Percentiles rank a stretch among this genome's conserved stretches.
phyloP scores from a whole-genome alignment of 768 basidiomycete genomes.

The Lentinula sp. region DNA sequence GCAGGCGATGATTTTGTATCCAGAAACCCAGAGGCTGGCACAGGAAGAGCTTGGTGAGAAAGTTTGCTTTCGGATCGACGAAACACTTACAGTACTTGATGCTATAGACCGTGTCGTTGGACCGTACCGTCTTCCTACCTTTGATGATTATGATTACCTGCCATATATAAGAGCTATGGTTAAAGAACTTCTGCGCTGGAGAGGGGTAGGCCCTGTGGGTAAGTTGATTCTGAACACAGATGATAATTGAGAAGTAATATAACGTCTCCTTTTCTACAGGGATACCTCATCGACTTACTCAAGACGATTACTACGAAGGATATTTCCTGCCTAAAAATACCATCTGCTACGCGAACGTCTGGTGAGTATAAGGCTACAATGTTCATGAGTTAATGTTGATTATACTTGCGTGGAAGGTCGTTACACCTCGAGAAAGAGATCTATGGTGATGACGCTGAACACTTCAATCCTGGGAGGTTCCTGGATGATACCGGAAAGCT shows the following conservation, averaged over 20 bases:
- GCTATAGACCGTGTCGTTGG: slow-evolving; percentile 24
- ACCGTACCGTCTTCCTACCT: slow-evolving; percentile 23
- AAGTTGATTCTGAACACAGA: background rate
- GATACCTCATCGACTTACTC: background rate
- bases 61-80: background rate
- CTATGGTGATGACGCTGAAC: background rate
- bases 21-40: slow-evolving; percentile 25
- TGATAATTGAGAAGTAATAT: background rate
- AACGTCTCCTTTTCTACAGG: background rate
- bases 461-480: background rate
- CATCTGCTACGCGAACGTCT: slow-evolving; percentile 6
- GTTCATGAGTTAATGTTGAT: background rate
- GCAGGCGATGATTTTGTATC: slow-evolving; percentile 28
- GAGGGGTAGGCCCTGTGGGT: slow-evolving; percentile 26
- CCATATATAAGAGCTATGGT: slow-evolving; percentile 29
- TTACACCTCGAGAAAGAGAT: background rate
- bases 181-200: slow-evolving; percentile 29
- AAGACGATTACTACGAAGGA: slow-evolving; percentile 11
- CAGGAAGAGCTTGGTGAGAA: slow-evolving; percentile 24
- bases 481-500: background rate
- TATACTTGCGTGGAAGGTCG: background rate
- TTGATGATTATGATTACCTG: slow-evolving; percentile 22
- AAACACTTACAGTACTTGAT: background rate
- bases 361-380: background rate
- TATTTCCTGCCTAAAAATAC: slow-evolving; percentile 5